Conservation (phyloP, 2,329 filamentous ascomycete genomes). For the Berkeleyomyces rouxiae region DNA sequence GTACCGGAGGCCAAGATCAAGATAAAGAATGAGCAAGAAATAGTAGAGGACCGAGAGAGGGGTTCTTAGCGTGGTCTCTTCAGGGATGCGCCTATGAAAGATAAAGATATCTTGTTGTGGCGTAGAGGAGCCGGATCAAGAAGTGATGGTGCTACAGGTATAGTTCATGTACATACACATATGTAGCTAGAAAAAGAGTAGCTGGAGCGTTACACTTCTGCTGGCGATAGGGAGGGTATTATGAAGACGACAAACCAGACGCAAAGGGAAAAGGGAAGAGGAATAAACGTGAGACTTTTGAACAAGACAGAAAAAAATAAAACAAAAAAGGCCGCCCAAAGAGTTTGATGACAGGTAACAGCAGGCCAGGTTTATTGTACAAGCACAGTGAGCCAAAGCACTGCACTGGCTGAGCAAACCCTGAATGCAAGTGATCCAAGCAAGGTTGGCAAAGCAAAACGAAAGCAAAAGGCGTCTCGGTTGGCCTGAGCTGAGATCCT, state of each 20-base stretch:
- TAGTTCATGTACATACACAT: background rate
- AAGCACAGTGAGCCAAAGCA: constrained; percentile 1
- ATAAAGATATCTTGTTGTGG: background rate
- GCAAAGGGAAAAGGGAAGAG: constrained; percentile 1
- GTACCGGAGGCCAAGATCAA: background rate
- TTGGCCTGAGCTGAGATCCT: constrained; percentile 8
- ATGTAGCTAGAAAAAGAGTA: background rate
- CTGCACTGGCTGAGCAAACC: constrained; percentile 5
- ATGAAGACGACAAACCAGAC: background rate
- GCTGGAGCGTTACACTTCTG: background rate
- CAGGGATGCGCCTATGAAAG: background rate
- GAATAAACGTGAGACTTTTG: constrained; percentile 5
- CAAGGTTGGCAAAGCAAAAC: background rate
- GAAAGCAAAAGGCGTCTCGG: constrained; percentile 3
- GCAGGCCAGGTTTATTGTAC: background rate
- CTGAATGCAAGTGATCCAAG: constrained; percentile 6
- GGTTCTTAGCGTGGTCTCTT: background rate
- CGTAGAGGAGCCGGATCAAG: background rate
- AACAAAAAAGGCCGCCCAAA: background rate
- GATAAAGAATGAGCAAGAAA: background rate
- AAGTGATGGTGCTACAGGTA: background rate
- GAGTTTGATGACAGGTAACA: constrained; percentile 3
- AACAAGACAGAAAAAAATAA: constrained; percentile 1
- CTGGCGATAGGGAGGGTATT: background rate
- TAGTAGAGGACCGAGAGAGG: background rate